These are phyloP conservation scores for Giardia muris DNA, from an alignment of 208 protist species.

Conservation along the genomic window DNA sequence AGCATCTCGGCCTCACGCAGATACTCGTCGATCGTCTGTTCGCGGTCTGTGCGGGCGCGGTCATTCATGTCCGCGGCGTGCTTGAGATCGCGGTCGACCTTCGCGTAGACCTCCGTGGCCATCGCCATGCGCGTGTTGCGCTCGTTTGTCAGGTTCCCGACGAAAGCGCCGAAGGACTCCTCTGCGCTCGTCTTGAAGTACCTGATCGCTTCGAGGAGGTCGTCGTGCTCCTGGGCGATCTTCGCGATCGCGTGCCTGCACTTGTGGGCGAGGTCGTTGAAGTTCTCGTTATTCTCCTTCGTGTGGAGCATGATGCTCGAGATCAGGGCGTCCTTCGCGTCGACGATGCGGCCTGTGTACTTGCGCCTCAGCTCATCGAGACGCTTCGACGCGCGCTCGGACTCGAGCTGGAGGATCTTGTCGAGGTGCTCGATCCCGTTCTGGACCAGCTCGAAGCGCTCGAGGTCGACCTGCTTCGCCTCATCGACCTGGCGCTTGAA, in stretches of 20 bases:
- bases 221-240: constrained; percentile 7
- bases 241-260: not conserved
- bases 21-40: not conserved
- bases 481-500: not conserved
- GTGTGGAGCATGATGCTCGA: not conserved
- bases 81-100: not conserved
- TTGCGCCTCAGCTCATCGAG: not conserved
- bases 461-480: not conserved
- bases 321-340: not conserved
- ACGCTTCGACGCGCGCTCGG: not conserved
- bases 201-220: not conserved
- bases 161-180: not conserved
- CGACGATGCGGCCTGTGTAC: not conserved
- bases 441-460: not conserved
- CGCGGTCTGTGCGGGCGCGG: not conserved
- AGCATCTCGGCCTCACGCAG: not conserved
- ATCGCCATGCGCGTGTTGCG: not conserved
- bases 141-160: not conserved
- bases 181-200: not conserved
- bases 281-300: constrained; percentile 2
- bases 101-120: not conserved
- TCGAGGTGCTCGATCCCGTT: constrained; percentile 1
- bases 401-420: not conserved
- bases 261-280: not conserved
- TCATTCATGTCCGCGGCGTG: not conserved